A percentile compares a stretch with the other conserved stretches of the same genome.
Conservation (phyloP, 257 asterid genomes). For the Lycium ferocissimum region DNA sequence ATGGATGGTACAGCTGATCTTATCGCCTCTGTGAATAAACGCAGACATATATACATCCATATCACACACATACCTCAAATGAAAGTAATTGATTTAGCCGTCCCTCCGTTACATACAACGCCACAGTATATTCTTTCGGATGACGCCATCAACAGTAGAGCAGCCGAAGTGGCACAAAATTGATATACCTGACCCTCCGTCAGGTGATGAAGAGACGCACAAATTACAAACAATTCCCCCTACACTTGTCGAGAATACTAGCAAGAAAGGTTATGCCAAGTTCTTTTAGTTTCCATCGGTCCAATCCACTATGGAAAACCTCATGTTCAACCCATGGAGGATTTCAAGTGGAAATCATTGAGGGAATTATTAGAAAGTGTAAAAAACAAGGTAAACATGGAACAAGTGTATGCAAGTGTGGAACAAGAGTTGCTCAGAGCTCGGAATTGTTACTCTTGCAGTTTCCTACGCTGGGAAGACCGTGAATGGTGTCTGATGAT, state of each 20-base stretch:
- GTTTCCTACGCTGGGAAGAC: neutral
- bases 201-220: neutral
- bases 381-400: neutral
- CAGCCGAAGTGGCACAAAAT: neutral
- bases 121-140: no score
- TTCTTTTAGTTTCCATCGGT: neutral
- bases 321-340: neutral
- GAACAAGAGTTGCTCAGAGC: neutral
- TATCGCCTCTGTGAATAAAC: neutral
- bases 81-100: neutral
- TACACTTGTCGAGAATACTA: neutral
- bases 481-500: no score
- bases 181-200: neutral
- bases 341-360: neutral
- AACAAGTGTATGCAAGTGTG: neutral
- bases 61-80: no score
- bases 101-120: neutral
- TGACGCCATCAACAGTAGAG: neutral
- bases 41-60: no score
- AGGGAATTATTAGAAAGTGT: neutral
- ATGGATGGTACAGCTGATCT: neutral
- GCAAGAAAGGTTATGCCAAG: fast-evolving
- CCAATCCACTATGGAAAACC: neutral
- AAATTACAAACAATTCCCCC: neutral
- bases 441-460: neutral